These are phyloP conservation scores for Diaporthe citrichinensis DNA, from an alignment of 2,329 filamentous ascomycete species.

Conservation along the genomic window DNA sequence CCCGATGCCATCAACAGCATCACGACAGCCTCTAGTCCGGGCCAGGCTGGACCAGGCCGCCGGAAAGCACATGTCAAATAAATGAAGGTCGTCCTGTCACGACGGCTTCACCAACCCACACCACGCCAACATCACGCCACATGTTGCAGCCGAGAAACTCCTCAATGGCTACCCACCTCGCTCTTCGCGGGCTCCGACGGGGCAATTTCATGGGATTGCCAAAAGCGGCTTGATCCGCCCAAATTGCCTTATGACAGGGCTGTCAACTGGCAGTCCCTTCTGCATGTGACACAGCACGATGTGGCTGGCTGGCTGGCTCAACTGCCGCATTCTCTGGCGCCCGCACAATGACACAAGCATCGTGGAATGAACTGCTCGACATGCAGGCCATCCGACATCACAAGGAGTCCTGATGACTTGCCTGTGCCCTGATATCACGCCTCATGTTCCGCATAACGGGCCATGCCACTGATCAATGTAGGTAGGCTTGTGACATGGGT, in stretches of 20 bases:
- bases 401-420: not conserved
- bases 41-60: slow-evolving; percentile 6
- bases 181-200: slow-evolving; percentile 1
- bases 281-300: slow-evolving; percentile 11
- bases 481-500: slow-evolving; percentile 6
- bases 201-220: slow-evolving; percentile 7
- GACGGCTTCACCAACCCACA: slow-evolving; percentile 17
- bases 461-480: slow-evolving; percentile 1
- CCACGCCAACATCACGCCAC: slow-evolving; percentile 18
- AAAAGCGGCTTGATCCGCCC: not conserved
- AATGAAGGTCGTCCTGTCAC: not conserved
- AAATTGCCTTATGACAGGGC: slow-evolving; percentile 13
- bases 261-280: not conserved
- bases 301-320: not conserved
- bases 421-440: not conserved
- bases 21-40: slow-evolving; percentile 15
- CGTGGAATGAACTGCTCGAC: not conserved
- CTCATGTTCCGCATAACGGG: not conserved
- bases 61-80: slow-evolving; percentile 22
- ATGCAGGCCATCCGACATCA: not conserved
- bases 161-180: slow-evolving; percentile 20
- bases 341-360: not conserved
- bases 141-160: slow-evolving; percentile 14
- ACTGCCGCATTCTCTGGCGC: not conserved
- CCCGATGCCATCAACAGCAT: slow-evolving; percentile 2